A percentile compares a stretch with the other conserved stretches of the same genome.
Evolutionary conservation across 148 eudicot species (phyloP).

Genomic region (Vaccinium darrowii): DNA sequence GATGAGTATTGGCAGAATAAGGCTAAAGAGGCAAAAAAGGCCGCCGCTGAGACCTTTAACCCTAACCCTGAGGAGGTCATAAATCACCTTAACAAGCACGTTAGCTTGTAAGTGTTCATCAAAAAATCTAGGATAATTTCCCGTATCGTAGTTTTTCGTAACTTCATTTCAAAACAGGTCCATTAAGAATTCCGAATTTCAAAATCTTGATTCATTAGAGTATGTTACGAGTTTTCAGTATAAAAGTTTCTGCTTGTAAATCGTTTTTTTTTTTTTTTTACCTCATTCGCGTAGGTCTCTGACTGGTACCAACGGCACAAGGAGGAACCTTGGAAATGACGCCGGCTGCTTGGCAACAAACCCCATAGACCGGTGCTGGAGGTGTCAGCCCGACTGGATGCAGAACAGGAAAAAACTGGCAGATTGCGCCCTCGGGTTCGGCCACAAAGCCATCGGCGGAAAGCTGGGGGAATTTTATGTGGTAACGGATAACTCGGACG

Average conservation of each 20-base stretch:
- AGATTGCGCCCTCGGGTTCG: slow-evolving; percentile 62
- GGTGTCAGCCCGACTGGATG: slow-evolving; percentile 58
- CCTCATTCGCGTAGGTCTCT: slow-evolving; percentile 18
- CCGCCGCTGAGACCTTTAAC: slow-evolving; percentile 29
- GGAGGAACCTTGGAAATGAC: slow-evolving; percentile 36
- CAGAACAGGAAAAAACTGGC: slow-evolving; percentile 45
- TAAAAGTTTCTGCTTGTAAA: not conserved
- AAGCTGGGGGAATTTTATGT: slow-evolving; percentile 52
- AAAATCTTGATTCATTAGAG: not conserved
- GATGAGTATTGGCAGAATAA: slow-evolving; percentile 44
- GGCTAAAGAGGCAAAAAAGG: slow-evolving; percentile 34
- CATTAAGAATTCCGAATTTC: not conserved
- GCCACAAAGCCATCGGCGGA: slow-evolving; percentile 58
- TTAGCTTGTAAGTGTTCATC: slow-evolving; percentile 38
- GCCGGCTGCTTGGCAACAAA: slow-evolving; percentile 55
- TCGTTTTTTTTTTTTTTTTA: not conserved
- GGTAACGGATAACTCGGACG: slow-evolving; percentile 53
- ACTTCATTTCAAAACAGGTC: not conserved
- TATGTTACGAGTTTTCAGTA: not conserved
- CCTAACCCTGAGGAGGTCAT: slow-evolving; percentile 44
- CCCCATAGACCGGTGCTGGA: slow-evolving; percentile 76
- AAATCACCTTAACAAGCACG: slow-evolving; percentile 37
- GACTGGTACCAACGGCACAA: slow-evolving; percentile 29
- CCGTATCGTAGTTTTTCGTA: not conserved
- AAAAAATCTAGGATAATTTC: too few relatives aligned